Evolutionary conservation across 768 basidiomycete genomes (phyloP), one percentile per base, ranked within the genome.

Genomic region (Amanita rubescens): DNA sequence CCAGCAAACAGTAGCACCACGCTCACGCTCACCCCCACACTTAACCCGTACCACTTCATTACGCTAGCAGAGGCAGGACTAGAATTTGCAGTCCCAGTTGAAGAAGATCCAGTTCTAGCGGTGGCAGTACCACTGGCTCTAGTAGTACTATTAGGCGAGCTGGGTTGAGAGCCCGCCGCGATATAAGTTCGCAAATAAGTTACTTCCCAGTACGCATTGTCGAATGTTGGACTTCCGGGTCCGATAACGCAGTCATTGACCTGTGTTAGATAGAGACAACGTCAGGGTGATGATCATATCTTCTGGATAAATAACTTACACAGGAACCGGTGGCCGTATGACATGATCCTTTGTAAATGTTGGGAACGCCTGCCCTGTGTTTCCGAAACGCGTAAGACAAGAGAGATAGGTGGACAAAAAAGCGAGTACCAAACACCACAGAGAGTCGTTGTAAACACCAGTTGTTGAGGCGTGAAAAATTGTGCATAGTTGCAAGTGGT

Each of bases 361-460:
- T 44, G 0, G 76, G 71, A 4, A 72, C 62, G 5, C 80, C 79
- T 9, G 77, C 78, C 70, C 70, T 73, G 49, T 39, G 32, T 15
- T 2, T 38, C 37, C 5, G 6, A 8, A 12, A 10, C n/a, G 27
- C 11, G 43, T 24, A 25, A 32, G 48, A 39, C 6, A 24, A 11
- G 48, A n/a, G 33, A 49, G 14, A n/a, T 25, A 52, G n/a, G 8
- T 34, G 24, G 33, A 27, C 2, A 30, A 15, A 9, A 5, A 33
- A 10, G 11, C 50, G 10, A 32, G 47, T 48, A 72, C 71, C 73
- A 74, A 12, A 54, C 57, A 49, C 82, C 82, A 55, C 84, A 85
- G 9, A 86, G 72, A 0, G 85, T 86, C 17, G 82, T 89, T 38
- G 86, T 76, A 22, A 90, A 74, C 9, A 87, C 78, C 15, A 90